phyloP scores from a whole-genome alignment of 495 filamentous ascomycete species.

The Aspergillus bridgeri region DNA sequence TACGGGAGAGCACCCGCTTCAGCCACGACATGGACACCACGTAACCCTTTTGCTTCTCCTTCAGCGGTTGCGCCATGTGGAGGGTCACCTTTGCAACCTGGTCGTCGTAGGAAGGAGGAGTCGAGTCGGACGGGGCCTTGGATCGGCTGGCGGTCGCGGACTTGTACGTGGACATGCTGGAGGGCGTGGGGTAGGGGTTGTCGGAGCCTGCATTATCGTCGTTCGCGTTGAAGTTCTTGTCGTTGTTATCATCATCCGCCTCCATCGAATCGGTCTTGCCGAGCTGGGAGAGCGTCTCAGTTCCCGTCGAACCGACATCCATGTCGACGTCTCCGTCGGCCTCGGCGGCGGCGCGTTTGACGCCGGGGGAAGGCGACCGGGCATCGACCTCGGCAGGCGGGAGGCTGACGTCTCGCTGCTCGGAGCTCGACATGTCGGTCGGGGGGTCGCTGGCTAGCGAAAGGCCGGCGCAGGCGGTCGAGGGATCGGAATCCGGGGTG shows the following conservation, averaged over 20 bases:
- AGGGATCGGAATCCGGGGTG: constrained; percentile 56
- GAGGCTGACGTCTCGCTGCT: constrained; percentile 26
- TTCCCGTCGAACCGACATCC: constrained; percentile 13
- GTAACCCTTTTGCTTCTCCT: constrained; percentile 71
- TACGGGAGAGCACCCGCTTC: constrained; percentile 64
- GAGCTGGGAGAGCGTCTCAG: constrained; percentile 23
- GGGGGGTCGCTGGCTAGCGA: constrained; percentile 61
- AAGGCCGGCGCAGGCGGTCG: constrained; percentile 68
- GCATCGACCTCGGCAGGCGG: constrained; percentile 24
- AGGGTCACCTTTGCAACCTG: constrained; percentile 69
- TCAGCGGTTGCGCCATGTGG: constrained; percentile 46
- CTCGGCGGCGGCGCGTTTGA: constrained; percentile 52
- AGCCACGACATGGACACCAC: constrained; percentile 81
- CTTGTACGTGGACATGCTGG: constrained; percentile 30
- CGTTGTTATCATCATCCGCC: constrained; percentile 22
- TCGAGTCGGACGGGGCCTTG: constrained; percentile 15
- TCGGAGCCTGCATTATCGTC: constrained; percentile 18
- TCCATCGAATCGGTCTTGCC: constrained; percentile 22
- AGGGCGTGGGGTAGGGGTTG: constrained; percentile 30
- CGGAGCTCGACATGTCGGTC: constrained; percentile 47
- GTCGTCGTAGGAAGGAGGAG: constrained; percentile 62
- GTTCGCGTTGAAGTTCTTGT: constrained; percentile 12
- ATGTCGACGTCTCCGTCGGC: constrained; percentile 39
- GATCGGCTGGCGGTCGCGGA: constrained; percentile 18
- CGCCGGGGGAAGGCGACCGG: constrained; percentile 49